These are phyloP conservation scores for Hirsutella thompsonii DNA, from an alignment of 2,329 filamentous ascomycete genomes.

Conservation along the genomic window DNA sequence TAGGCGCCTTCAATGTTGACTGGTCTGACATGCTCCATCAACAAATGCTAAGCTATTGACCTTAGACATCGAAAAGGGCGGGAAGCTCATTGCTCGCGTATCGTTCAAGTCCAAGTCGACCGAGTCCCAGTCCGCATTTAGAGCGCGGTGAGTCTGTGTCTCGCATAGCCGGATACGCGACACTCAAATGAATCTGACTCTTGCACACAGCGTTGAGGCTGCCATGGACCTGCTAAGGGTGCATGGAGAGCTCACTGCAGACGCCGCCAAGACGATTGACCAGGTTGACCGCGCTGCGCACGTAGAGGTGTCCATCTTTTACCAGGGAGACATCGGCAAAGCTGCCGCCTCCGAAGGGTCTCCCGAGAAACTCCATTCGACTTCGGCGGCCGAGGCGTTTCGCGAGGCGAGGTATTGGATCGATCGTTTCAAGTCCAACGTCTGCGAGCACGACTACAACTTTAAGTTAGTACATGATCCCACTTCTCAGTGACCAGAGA, in stretches of 20 bases:
- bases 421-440: not conserved
- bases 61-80: not conserved
- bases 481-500: not conserved
- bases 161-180: no score
- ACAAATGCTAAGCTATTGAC: not conserved
- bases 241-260: not conserved
- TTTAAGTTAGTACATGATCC: not conserved
- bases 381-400: not conserved
- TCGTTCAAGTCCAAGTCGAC: not conserved
- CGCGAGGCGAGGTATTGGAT: not conserved
- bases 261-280: not conserved
- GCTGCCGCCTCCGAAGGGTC: not conserved
- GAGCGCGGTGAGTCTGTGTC: not conserved
- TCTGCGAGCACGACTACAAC: not conserved
- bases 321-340: not conserved
- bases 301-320: not conserved
- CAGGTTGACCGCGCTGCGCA: not conserved
- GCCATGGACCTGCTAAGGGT: not conserved
- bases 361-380: not conserved
- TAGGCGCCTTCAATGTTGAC: not conserved
- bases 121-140: not conserved
- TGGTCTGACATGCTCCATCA: not conserved
- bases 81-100: conserved; percentile 1
- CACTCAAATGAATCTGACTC: no score
- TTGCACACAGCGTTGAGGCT: not conserved